phyloP scores from a whole-genome alignment of 2,329 filamentous ascomycete species.

The Claviceps monticola region DNA sequence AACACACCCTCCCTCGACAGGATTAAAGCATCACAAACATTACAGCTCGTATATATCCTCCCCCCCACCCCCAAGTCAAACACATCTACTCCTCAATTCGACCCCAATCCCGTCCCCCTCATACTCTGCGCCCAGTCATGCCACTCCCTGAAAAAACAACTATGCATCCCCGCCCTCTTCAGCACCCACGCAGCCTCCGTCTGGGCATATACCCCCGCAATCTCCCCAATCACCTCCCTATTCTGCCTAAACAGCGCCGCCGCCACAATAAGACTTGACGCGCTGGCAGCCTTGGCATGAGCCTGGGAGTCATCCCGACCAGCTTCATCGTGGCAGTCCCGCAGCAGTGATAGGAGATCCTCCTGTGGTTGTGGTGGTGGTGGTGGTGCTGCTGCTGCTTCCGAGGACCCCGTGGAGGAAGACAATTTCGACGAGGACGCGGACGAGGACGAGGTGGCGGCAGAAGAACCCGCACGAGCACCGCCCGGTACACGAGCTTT shows the following conservation, averaged over 20 bases:
- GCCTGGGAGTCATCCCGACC: constrained; percentile 50
- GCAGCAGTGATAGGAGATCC: constrained; percentile 43
- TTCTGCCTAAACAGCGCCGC: constrained; percentile 45
- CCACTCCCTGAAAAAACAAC: constrained; percentile 58
- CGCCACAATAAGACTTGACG: constrained; percentile 52
- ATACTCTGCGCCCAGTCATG: constrained; percentile 55
- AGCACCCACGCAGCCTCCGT: constrained; percentile 45
- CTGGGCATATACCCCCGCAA: constrained; percentile 50
- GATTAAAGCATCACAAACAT: too few relatives aligned
- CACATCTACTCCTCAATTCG: not conserved
- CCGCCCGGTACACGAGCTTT: constrained; percentile 30
- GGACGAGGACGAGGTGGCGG: too few relatives aligned
- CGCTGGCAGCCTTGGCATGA: constrained; percentile 63
- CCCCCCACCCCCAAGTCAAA: not conserved
- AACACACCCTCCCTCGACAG: too few relatives aligned
- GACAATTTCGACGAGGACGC: too few relatives aligned
- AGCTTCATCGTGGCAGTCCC: constrained; percentile 54
- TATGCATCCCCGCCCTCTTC: constrained; percentile 45
- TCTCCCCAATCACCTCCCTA: constrained; percentile 34
- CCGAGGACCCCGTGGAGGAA: not conserved
- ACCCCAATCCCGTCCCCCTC: constrained; percentile 9
- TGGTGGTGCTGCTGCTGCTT: not conserved
- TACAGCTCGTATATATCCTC: not conserved
- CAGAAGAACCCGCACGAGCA: too few relatives aligned
- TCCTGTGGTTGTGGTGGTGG: constrained; percentile 12